Evolutionary conservation across 2,329 filamentous ascomycete genomes (phyloP).

Genomic region (Calonectria leucothoes): DNA sequence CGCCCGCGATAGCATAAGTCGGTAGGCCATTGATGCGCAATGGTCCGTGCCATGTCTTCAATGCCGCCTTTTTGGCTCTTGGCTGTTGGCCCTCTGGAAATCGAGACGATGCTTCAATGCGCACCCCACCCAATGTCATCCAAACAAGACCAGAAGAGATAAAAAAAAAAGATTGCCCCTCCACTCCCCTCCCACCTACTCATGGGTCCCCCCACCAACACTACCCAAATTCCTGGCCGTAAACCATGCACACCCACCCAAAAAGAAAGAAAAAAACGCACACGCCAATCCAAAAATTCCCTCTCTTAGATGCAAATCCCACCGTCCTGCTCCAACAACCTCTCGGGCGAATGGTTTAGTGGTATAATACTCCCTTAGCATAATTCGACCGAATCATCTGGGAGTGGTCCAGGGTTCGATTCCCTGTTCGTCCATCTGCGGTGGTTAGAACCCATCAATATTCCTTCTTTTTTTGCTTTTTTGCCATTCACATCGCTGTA

Average conservation of each 20-base stretch:
- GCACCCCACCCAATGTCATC: not conserved
- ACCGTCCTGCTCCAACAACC: not conserved
- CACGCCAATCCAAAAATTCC: not conserved
- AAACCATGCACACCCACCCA: not conserved
- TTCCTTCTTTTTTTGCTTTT: not conserved
- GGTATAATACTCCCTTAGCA: constrained; percentile 50
- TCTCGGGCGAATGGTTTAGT: constrained; percentile 48
- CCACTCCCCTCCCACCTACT: not conserved
- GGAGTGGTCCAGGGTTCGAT: constrained; percentile 50
- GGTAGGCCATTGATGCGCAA: constrained; percentile 3
- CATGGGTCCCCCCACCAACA: not conserved
- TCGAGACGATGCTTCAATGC: not conserved
- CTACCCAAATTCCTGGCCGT: not conserved
- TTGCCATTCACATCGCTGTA: not conserved
- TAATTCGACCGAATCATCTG: constrained; percentile 37
- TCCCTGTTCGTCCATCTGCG: constrained; percentile 46
- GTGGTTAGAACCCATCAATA: constrained; percentile 36
- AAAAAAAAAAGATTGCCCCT: not conserved
- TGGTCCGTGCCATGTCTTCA: constrained; percentile 6
- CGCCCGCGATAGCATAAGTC: not conserved
- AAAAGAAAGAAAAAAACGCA: no score
- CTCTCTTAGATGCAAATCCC: constrained; percentile 16
- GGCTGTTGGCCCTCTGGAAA: not conserved
- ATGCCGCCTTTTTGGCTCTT: not conserved
- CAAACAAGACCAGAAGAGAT: not conserved